phyloP scores from a whole-genome alignment of 306 rosid genomes.

The Dalbergia cochinchinensis region DNA sequence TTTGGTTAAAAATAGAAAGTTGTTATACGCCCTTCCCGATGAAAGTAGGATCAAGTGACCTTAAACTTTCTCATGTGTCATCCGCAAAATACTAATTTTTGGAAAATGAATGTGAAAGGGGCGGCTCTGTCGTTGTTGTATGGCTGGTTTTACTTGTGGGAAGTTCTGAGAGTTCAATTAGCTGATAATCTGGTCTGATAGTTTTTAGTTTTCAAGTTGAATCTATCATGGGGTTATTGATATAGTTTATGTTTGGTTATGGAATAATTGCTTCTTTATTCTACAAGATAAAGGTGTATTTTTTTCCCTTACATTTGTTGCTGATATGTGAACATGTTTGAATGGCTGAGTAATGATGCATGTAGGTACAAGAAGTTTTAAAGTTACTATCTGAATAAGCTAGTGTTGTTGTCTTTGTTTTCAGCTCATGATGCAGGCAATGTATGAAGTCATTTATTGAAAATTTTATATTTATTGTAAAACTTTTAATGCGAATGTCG shows the following conservation, averaged over 20 bases:
- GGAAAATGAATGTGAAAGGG: constrained; percentile 21
- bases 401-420: constrained; percentile 37
- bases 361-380: background rate
- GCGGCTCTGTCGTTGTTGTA: constrained; percentile 33
- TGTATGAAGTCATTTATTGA: constrained; percentile 23
- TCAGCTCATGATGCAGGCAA: constrained; percentile 20
- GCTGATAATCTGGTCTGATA: constrained; percentile 17
- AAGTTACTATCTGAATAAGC: constrained; percentile 11
- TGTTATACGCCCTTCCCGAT: background rate
- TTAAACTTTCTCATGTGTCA: constrained; percentile 24
- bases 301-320: constrained; percentile 11
- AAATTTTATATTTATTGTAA: constrained; percentile 15
- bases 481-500: constrained; percentile 19
- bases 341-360: constrained; percentile 16
- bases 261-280: constrained; percentile 30
- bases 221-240: background rate
- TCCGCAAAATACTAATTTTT: background rate
- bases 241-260: constrained; percentile 13
- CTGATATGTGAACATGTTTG: background rate
- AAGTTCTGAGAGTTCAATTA: constrained; percentile 28
- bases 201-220: constrained; percentile 8
- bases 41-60: constrained; percentile 26
- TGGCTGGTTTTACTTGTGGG: constrained; percentile 30
- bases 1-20: constrained; percentile 1
- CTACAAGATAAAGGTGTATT: background rate